Evolutionary conservation across 305 asterid genomes (phyloP).

Genomic region (Fraxinus greggii): DNA sequence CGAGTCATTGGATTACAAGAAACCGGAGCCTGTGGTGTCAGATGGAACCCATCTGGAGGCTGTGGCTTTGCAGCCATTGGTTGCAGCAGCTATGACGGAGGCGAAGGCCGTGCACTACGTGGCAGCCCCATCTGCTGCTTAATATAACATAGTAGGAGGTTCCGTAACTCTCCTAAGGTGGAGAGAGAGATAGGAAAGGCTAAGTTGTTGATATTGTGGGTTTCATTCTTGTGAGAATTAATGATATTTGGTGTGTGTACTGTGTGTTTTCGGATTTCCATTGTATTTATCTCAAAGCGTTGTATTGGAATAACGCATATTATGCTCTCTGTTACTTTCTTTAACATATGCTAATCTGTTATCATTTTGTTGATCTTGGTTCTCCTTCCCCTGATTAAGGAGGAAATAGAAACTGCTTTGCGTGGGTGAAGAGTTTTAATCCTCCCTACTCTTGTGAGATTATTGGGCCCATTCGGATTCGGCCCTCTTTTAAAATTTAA

Average conservation of each 20-base stretch:
- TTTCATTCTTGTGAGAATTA: not conserved
- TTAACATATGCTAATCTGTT: too few relatives aligned
- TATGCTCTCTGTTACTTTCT: not conserved
- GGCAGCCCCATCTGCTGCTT: constrained; percentile 42
- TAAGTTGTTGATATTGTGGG: not conserved
- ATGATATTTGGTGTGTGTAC: not conserved
- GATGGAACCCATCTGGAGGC: not conserved
- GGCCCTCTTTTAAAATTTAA: not conserved
- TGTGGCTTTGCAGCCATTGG: constrained; percentile 29
- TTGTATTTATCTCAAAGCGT: not conserved
- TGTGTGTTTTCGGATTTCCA: not conserved
- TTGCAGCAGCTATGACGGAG: constrained; percentile 30
- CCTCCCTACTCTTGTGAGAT: not conserved
- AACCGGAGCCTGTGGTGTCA: not conserved
- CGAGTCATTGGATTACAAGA: constrained; percentile 32
- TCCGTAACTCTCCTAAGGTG: not conserved
- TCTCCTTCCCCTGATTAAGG: not conserved
- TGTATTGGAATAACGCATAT: not conserved
- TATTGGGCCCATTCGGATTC: not conserved
- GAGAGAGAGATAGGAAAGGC: not conserved
- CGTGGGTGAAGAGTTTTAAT: not conserved
- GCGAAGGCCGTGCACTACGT: constrained; percentile 22
- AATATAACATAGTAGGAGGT: not conserved
- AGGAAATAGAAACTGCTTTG: not conserved
- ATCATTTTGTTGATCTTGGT: not conserved